Evolutionary conservation across 78 protist species (phyloP), one percentile per base, ranked within the genome.

Genomic region (Dictyostelium citrinum): DNA sequence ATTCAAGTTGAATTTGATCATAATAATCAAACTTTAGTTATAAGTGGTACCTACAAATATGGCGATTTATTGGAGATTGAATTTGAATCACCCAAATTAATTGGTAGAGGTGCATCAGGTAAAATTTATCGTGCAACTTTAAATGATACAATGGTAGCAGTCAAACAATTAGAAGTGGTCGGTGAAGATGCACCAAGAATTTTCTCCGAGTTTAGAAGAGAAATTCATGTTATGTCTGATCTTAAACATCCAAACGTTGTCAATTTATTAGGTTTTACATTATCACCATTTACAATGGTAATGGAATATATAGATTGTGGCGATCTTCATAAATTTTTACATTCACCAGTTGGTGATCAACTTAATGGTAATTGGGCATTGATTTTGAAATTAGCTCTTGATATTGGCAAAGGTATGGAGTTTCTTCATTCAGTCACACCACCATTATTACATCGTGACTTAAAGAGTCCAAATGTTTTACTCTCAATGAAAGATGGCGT

Each of bases 71-170:
- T 67, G 1, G 81, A 88, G 0, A 22, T 64, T 17, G 75, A 51
- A 22, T 60, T 46, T 29, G 49, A 49, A 11, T 37, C 72, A 61
- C 93, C 93, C 27, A 88, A 76, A 39, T 29, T 88, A 6, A 78
- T 88, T 78, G 93, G 93, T n/a, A 61, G 93, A 39, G 96, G 96
- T 58, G 96, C 96, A 7, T 74, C 81, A 29, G 96, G 96, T 31
- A 82, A 86, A 70, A 85, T 93, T 22, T 93, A 93, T 37, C 24
- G 49, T 1, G 96, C 90, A 12, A 55, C 37, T 3, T 27, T 78
- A 5, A 60, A 79, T 68, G 96, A 84, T 22, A 33, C 46, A 33
- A 31, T 45, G n/a, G 96, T 93, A 0, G 96, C 96, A 22, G 96
- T 93, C 6, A 93, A 93, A 29, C 91, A 85, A 51, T 86, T 93